phyloP scores from a whole-genome alignment of 257 asterid genomes.

The Osmanthus fragrans region DNA sequence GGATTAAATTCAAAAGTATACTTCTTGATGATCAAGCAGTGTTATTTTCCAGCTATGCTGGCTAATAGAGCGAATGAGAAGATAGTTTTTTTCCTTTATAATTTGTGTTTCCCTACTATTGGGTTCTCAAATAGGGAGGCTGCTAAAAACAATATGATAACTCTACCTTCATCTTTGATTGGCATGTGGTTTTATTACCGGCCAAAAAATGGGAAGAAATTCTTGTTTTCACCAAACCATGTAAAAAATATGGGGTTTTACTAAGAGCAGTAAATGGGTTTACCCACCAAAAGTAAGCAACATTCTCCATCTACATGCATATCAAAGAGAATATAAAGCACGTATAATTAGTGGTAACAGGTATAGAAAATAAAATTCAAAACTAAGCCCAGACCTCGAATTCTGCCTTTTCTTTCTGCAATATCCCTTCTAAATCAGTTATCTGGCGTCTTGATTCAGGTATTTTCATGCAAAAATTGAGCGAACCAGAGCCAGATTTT shows the following conservation, averaged over 20 bases:
- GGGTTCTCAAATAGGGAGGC: neutral
- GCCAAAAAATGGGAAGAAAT: neutral
- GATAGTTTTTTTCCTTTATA: neutral
- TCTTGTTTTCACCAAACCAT: slow-evolving; percentile 12
- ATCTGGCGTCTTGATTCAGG: slow-evolving; percentile 58
- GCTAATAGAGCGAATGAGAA: slow-evolving; percentile 1
- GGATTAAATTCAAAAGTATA: neutral
- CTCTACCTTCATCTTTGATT: slow-evolving; percentile 7
- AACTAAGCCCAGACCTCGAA: slow-evolving; percentile 62
- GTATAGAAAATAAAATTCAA: slow-evolving; percentile 18
- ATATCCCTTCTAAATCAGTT: slow-evolving; percentile 61
- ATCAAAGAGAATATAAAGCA: slow-evolving; percentile 5
- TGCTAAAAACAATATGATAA: neutral
- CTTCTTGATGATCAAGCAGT: neutral
- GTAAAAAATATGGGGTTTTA: slow-evolving; percentile 6
- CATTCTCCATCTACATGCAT: slow-evolving; percentile 14
- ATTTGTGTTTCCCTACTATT: neutral
- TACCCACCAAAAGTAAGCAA: neutral
- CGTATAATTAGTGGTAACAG: neutral
- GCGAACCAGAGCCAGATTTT: slow-evolving; percentile 34
- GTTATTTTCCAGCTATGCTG: slow-evolving; percentile 5
- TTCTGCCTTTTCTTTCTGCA: slow-evolving; percentile 80
- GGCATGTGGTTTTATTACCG: neutral
- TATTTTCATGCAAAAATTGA: slow-evolving; percentile 30
- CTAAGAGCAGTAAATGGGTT: slow-evolving; percentile 3